Evolutionary conservation across 495 filamentous ascomycete genomes (phyloP), one percentile per base, ranked within the genome.

Genomic region (Podospora pseudoanserina): DNA sequence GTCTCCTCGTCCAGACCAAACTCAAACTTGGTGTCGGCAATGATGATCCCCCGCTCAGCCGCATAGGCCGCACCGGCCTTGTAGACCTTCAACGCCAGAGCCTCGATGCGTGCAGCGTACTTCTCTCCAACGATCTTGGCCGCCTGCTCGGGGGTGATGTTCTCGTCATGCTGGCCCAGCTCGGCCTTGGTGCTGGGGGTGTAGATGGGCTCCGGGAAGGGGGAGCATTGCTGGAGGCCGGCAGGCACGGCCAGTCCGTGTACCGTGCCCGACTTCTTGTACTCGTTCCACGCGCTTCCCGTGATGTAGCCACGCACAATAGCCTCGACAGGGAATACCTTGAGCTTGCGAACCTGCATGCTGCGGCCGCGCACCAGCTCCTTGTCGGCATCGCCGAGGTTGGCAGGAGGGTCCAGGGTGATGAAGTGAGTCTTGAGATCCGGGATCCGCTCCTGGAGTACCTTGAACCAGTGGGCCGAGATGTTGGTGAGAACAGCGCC

Each of bases 141-240:
- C 23, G 91, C 90, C 78, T 90, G 78, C 54, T 88, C 88, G 0
- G 89, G 89, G 66, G 88, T 85, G 70, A 99, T 98, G 78, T 99
- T 98, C 81, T 94, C 90, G 80, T 99, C 95, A 69, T 96, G 87
- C 65, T 87, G 81, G 1, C 94, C 94, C 65, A 83, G 81, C 73
- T 92, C 90, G 0, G 95, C 95, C 83, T 99, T 98, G 2, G 94
- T 97, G 72, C 86, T 90, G 7, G 93, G 93, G 7, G 95, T 98
- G 76, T 93, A 97, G 66, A 97, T 85, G 23, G 94, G 87, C 20
- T 70, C 67, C 27, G 88, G 88, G 72, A 99, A 88, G 18, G 83
- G 82, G 74, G 91, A 81, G 72, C 90, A 92, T 78, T 93, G 90
- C 71, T 83, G 74, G 67, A 97, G 77, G 0, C 91, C 92, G 11